A percentile compares a stretch with the other conserved stretches of the same genome.
Evolutionary conservation across 768 basidiomycete genomes (phyloP).

Genomic region (Boletus rubroflammeus): DNA sequence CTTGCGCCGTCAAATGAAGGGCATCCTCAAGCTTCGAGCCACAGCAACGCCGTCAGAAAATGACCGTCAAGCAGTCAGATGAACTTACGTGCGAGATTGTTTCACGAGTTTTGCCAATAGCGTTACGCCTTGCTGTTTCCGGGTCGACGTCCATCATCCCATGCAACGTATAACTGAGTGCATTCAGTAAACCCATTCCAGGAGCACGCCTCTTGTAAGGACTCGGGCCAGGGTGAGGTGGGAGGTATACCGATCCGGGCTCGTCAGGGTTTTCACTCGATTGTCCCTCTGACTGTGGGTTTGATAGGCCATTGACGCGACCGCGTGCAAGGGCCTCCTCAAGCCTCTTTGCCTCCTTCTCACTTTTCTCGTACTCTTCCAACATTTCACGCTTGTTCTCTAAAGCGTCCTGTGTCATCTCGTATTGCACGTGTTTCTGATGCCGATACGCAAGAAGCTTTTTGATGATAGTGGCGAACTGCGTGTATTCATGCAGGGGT

Average conservation of each 20-base stretch:
- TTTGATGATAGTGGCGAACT: constrained; percentile 94
- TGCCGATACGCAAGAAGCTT: constrained; percentile 91
- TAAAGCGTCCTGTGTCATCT: constrained; percentile 91
- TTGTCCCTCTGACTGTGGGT: constrained; percentile 27
- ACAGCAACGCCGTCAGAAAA: constrained; percentile 14
- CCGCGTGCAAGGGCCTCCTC: constrained; percentile 80
- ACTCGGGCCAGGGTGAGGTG: constrained; percentile 78
- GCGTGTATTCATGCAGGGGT: constrained; percentile 91
- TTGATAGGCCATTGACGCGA: constrained; percentile 32
- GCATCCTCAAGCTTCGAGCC: constrained; percentile 84
- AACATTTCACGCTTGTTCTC: constrained; percentile 81
- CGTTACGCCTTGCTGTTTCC: constrained; percentile 88
- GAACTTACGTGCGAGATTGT: constrained; percentile 82
- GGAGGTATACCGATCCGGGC: constrained; percentile 51
- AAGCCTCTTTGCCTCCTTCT: constrained; percentile 83
- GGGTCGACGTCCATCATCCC: constrained; percentile 99
- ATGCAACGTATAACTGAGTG: constrained; percentile 90
- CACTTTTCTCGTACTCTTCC: constrained; percentile 89
- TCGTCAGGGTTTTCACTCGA: constrained; percentile 38
- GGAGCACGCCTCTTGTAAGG: constrained; percentile 61
- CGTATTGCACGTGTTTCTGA: constrained; percentile 96
- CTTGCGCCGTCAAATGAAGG: constrained; percentile 85
- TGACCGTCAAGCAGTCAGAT: constrained; percentile 5
- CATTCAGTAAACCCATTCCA: constrained; percentile 85
- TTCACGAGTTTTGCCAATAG: constrained; percentile 92